Conservation (phyloP, 2,329 filamentous ascomycete species). For the Saccharata proteae region DNA sequence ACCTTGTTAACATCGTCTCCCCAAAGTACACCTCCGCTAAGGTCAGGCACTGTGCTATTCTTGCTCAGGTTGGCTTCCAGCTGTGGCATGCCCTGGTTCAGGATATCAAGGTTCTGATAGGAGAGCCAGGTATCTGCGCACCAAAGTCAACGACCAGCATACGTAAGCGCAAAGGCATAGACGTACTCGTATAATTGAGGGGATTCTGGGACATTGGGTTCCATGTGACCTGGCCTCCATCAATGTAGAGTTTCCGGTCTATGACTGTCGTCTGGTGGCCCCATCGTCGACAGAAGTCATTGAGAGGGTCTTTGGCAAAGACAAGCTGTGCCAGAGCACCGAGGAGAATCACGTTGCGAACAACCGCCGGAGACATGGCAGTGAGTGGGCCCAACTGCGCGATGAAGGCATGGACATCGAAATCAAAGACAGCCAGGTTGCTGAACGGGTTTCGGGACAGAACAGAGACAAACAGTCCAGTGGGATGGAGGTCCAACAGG, state of each 20-base stretch:
- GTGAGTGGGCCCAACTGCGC: too few species aligned
- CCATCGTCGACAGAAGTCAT: conserved; percentile 36
- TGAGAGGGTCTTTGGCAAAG: conserved; percentile 35
- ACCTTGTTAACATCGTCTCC: conserved; percentile 50
- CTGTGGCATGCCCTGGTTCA: conserved; percentile 33
- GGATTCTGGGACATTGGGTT: conserved; percentile 36
- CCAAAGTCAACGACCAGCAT: conserved; percentile 10
- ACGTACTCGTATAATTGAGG: conserved; percentile 44
- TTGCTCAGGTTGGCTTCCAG: conserved; percentile 48
- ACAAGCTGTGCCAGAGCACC: too few species aligned
- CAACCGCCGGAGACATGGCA: too few species aligned
- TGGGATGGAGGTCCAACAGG: too few species aligned
- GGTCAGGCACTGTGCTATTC: conserved; percentile 42
- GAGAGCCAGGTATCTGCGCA: conserved; percentile 40
- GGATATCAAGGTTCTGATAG: conserved; percentile 44
- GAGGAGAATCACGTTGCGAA: background rate
- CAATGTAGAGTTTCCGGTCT: conserved; percentile 48
- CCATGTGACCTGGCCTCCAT: conserved; percentile 48
- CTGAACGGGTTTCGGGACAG: too few species aligned
- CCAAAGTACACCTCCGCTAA: conserved; percentile 43
- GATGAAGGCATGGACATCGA: too few species aligned
- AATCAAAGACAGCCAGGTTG: too few species aligned
- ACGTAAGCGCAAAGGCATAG: background rate
- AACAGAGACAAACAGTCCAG: too few species aligned
- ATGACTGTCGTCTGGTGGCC: conserved; percentile 50